Evolutionary conservation across 257 asterid genomes (phyloP).

Genomic region (Solanum habrochaites): DNA sequence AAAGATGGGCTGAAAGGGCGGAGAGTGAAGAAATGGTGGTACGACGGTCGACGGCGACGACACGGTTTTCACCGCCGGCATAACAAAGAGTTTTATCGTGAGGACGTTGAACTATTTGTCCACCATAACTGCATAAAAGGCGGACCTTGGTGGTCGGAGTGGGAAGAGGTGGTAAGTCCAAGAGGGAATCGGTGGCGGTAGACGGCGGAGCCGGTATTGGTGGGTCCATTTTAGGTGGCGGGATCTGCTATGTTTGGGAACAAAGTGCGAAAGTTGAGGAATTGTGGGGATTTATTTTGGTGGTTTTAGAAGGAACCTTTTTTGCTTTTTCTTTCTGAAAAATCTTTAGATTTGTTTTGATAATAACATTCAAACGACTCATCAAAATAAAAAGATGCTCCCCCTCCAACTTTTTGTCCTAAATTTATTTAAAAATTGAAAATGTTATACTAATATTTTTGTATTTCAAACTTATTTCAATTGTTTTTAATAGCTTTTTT

Average conservation of each 20-base stretch:
- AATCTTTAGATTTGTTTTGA: neutral
- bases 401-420: neutral
- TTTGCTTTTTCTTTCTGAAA: neutral
- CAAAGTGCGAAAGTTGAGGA: neutral
- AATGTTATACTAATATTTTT: neutral
- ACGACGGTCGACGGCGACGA: conserved; percentile 74
- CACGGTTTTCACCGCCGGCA: conserved; percentile 79
- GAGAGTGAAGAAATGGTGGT: conserved; percentile 39
- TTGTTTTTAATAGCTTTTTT: neutral
- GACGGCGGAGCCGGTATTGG: conserved; percentile 26
- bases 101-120: conserved; percentile 80
- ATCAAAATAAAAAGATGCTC: neutral
- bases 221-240: conserved; percentile 31
- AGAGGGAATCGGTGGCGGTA: conserved; percentile 3
- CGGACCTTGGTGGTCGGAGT: conserved; percentile 44
- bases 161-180: conserved; percentile 13
- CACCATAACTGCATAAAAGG: conserved; percentile 90
- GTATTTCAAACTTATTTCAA: neutral
- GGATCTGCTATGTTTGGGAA: neutral
- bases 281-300: neutral
- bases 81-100: conserved; percentile 59
- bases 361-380: neutral
- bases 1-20: conserved; percentile 40
- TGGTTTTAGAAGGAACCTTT: neutral
- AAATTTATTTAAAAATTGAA: neutral